These are phyloP conservation scores for Corylus americana DNA, from an alignment of 306 rosid species.

Conservation along the genomic window DNA sequence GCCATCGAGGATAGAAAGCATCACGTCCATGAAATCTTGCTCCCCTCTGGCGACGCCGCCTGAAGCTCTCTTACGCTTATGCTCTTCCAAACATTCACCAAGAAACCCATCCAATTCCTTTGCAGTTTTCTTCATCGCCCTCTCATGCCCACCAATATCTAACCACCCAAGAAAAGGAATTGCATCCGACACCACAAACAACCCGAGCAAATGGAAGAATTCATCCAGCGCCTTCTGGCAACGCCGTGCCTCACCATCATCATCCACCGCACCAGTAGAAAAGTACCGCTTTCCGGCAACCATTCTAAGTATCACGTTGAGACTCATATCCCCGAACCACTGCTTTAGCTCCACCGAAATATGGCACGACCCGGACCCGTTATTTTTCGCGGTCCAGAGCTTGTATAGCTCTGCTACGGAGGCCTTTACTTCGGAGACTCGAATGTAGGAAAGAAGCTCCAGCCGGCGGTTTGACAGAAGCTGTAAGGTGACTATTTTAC, in stretches of 20 bases:
- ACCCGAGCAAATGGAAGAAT: conserved; percentile 32
- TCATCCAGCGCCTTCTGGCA: conserved; percentile 22
- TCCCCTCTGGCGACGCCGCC: not conserved
- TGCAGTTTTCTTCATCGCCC: conserved; percentile 24
- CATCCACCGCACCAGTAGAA: not conserved
- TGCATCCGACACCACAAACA: conserved; percentile 19
- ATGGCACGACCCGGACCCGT: not conserved
- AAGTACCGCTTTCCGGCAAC: conserved; percentile 37
- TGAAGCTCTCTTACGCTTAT: not conserved
- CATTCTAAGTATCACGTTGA: conserved; percentile 46
- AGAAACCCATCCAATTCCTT: conserved; percentile 5
- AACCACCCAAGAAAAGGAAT: conserved; percentile 14
- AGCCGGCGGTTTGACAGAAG: conserved; percentile 40
- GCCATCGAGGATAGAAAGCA: not conserved
- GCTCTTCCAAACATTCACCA: conserved; percentile 27
- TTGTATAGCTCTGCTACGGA: conserved; percentile 20
- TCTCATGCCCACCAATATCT: conserved; percentile 30
- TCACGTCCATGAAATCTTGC: conserved; percentile 16
- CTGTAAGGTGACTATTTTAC: conserved; percentile 40
- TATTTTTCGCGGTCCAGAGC: not conserved
- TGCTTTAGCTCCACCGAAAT: conserved; percentile 36
- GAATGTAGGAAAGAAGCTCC: conserved; percentile 22
- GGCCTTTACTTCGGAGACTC: conserved; percentile 34
- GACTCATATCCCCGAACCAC: conserved; percentile 39
- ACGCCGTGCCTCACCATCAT: not conserved